A percentile compares a stretch with the other conserved stretches of the same genome.
These are phyloP conservation scores for Symmetrospora coprosmae DNA, from an alignment of 768 basidiomycete genomes.

Conservation along the genomic window DNA sequence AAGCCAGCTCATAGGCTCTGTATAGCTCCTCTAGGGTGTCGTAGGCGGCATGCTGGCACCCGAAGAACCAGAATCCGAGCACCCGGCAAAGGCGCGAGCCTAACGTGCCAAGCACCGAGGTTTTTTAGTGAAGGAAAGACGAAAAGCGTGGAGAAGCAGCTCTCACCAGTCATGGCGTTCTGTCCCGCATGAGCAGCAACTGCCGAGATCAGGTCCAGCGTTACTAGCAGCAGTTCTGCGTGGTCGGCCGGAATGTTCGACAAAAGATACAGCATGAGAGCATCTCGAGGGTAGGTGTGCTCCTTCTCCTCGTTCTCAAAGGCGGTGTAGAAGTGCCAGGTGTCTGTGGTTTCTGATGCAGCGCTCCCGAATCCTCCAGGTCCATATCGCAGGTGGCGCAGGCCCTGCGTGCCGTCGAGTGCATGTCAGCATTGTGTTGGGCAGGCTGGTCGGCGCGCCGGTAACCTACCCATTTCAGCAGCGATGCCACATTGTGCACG, in stretches of 20 bases:
- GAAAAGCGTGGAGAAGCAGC: neutral
- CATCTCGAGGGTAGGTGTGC: neutral
- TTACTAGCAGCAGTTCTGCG: neutral
- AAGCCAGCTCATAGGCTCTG: slow-evolving; percentile 1
- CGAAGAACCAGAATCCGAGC: slow-evolving; percentile 21
- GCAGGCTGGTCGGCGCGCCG: too few species aligned
- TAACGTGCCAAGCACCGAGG: neutral
- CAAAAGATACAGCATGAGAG: neutral
- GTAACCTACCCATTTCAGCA: slow-evolving; percentile 22
- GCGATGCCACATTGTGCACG: slow-evolving; percentile 3
- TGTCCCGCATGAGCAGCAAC: slow-evolving; percentile 12
- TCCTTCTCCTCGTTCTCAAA: neutral
- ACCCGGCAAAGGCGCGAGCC: slow-evolving; percentile 11
- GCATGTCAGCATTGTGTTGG: too few species aligned
- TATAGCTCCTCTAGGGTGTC: slow-evolving; percentile 1
- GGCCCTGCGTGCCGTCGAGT: slow-evolving; percentile 1
- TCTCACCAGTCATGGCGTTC: slow-evolving; percentile 17
- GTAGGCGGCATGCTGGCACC: neutral
- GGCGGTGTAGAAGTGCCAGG: neutral
- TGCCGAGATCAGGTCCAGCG: neutral
- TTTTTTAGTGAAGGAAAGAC: neutral
- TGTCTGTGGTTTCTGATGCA: neutral
- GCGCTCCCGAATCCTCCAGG: neutral
- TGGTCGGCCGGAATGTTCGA: neutral
- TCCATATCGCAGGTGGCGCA: slow-evolving; percentile 8